Percentiles rank a stretch among this genome's conserved stretches.
These are phyloP conservation scores for Aquilaria yunnanensis DNA, from an alignment of 345 rosid species.

Conservation along the genomic window DNA sequence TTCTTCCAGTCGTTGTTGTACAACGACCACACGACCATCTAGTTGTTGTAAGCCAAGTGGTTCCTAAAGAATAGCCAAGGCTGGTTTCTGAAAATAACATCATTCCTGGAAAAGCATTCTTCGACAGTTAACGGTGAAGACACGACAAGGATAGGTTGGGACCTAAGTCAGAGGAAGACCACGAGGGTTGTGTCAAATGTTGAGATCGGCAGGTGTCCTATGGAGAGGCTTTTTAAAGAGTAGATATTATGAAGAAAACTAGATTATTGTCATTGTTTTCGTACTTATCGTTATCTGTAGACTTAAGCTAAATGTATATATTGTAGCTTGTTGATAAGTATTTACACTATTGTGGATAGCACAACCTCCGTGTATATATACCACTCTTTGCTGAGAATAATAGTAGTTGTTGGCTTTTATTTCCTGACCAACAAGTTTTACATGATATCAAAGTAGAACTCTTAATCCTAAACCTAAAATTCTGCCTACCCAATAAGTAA, in stretches of 20 bases:
- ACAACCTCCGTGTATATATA: too few relatives aligned
- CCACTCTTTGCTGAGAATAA: too few relatives aligned
- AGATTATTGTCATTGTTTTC: too few relatives aligned
- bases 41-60: conserved; percentile 11
- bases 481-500: too few relatives aligned
- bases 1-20: conserved; percentile 23
- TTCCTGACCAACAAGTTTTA: too few relatives aligned
- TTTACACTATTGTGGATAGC: too few relatives aligned
- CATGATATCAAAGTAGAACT: too few relatives aligned
- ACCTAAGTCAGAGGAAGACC: conserved; percentile 28
- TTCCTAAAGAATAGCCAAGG: conserved; percentile 16
- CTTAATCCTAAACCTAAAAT: too few relatives aligned
- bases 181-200: conserved; percentile 20
- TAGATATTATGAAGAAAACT: conserved; percentile 17
- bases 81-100: conserved; percentile 23
- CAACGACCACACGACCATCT: conserved; percentile 2
- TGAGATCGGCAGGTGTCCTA: conserved; percentile 19
- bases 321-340: too few relatives aligned
- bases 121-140: conserved; percentile 32
- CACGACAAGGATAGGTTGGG: conserved; percentile 25
- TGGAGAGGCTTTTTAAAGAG: conserved; percentile 33
- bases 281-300: too few relatives aligned
- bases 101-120: conserved; percentile 31
- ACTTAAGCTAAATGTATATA: too few relatives aligned
- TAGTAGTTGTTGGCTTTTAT: too few relatives aligned